phyloP scores from a whole-genome alignment of 31 red algal species.

The Porphyra umbilicalis region DNA sequence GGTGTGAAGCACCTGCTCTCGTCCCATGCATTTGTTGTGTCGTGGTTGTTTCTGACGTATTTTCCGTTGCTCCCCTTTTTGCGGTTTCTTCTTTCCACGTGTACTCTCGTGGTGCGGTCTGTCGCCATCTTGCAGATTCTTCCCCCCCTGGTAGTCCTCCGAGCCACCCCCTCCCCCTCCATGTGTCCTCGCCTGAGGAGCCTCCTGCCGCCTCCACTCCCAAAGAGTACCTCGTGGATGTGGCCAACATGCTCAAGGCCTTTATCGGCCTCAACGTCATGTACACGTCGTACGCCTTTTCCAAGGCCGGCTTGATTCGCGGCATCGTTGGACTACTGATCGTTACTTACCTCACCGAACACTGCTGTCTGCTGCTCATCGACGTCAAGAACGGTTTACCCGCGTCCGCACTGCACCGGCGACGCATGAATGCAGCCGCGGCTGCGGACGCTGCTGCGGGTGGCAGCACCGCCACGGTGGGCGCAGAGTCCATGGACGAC shows the following conservation, averaged over 20 bases:
- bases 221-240: conserved; percentile 31
- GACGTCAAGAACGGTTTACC: conserved; percentile 38
- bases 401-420: conserved; percentile 4
- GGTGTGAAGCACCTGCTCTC: no score
- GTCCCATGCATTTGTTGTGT: no score
- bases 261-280: conserved; percentile 94
- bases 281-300: conserved; percentile 89
- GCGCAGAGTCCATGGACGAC: neutral
- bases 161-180: no score
- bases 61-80: no score
- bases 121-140: no score
- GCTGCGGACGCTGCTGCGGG: neutral
- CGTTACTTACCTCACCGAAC: conserved; percentile 57
- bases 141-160: no score
- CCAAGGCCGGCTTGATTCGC: conserved; percentile 75
- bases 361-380: conserved; percentile 76
- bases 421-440: neutral
- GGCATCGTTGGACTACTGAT: conserved; percentile 60
- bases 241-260: conserved; percentile 86
- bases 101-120: no score
- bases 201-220: conserved; percentile 3
- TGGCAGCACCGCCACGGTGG: neutral
- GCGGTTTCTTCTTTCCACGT: no score
- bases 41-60: no score
- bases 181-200: no score